Base-by-base conservation (phyloP, 2,329 filamentous ascomycete genomes). In the Pseudogymnoascus sp. region DNA sequence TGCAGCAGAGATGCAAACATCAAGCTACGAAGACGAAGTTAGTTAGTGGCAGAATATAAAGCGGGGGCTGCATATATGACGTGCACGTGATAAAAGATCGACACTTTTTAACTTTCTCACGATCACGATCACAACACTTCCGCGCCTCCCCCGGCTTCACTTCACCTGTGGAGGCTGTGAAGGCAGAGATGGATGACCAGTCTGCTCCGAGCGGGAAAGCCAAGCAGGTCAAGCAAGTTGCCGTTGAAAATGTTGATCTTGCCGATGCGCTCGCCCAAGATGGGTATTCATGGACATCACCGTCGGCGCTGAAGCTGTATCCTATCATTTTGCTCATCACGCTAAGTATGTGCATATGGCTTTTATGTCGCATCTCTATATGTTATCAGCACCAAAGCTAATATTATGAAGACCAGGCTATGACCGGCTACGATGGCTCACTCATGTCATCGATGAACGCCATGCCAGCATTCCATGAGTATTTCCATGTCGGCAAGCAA, bases 401-500 rank as follows among this genome's bases (percentile, higher is more conserved):
- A 47, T 1, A 8, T 50, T 11, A 50, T 15, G 7, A 50, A 50
- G 25, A 50, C 25, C 25, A 25, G 22, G 43, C 43, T 9, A 50
- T 50, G 22, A 50, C 14, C 3, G 41, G 41, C 2, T 28, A 47
- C 3, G 41, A 47, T 47, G 41, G 41, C 6, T 76, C 74, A 7
- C 67, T 80, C 5, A 80, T 80, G 77, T 75, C 74, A 38, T 74
- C 73, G 4, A 79, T 80, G 67, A 79, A 79, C 66, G 74, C 72
- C 25, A 77, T 77, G 62, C 64, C 67, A 1, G 76, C 78, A 62
- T 80, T 79, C 64, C 72, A 74, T 38, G 60, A 66, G 6, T 28
- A 9, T n/a, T 47, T 47, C 7, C 14, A 47, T 11, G 20, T 47
- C 25, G 41, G 41, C 41, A 47, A 25, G 41, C 41, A 47, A 47